These are phyloP conservation scores for Durotheca rogersii DNA, from an alignment of 495 filamentous ascomycete species.

Conservation along the genomic window DNA sequence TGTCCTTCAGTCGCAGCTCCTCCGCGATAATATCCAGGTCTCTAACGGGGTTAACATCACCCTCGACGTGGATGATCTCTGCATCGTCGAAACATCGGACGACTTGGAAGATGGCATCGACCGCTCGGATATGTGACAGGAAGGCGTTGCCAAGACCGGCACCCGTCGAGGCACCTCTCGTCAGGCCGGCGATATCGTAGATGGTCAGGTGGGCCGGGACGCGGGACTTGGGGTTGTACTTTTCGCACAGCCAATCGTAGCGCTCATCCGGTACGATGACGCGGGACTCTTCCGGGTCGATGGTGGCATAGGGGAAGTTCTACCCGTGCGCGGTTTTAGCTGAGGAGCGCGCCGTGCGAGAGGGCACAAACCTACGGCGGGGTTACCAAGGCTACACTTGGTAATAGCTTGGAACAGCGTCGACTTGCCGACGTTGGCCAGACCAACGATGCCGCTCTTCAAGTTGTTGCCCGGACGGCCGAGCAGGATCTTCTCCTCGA, in stretches of 20 bases:
- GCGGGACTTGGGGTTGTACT: slow-evolving; percentile 94
- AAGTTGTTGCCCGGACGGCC: slow-evolving; percentile 97
- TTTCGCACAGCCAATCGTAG: slow-evolving; percentile 91
- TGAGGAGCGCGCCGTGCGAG: slow-evolving; percentile 10
- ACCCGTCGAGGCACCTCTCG: slow-evolving; percentile 92
- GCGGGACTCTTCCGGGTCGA: slow-evolving; percentile 96
- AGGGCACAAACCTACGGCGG: slow-evolving; percentile 63
- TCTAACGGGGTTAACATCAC: slow-evolving; percentile 91
- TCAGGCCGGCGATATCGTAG: slow-evolving; percentile 98
- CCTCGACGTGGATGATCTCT: slow-evolving; percentile 99
- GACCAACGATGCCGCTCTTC: slow-evolving; percentile 99
- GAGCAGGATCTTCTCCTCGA: slow-evolving; percentile 78
- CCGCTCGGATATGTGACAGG: slow-evolving; percentile 96
- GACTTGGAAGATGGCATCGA: slow-evolving; percentile 99
- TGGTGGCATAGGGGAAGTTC: slow-evolving; percentile 99
- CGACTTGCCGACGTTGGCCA: slow-evolving; percentile 99
- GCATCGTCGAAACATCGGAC: slow-evolving; percentile 99
- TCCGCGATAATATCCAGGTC: slow-evolving; percentile 97
- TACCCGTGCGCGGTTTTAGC: slow-evolving; percentile 37
- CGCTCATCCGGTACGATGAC: slow-evolving; percentile 97
- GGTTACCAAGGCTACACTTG: slow-evolving; percentile 95
- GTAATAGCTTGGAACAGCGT: slow-evolving; percentile 99
- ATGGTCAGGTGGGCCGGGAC: slow-evolving; percentile 98
- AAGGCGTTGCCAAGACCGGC: slow-evolving; percentile 98
- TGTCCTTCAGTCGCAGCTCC: slow-evolving; percentile 96